Evolutionary conservation across 257 asterid genomes (phyloP), one percentile per base, ranked within the genome.

Genomic region (Mitragyna speciosa): DNA sequence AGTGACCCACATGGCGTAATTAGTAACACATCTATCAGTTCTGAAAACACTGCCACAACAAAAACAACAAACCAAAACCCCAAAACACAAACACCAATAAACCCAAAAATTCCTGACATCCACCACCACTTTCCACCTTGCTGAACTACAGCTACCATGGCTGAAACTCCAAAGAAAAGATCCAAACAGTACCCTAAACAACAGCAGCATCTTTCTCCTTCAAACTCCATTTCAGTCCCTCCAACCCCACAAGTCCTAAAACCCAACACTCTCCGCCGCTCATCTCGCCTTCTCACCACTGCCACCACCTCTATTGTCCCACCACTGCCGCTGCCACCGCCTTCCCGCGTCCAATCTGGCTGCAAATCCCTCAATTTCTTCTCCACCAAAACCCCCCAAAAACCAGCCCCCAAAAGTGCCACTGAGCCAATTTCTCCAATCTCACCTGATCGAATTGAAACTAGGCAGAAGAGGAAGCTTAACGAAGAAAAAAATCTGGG

Each of bases 241-340:
- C 77, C 79, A 41, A 88, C 97, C 72, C 96, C 96, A 56, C 85
- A 59, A 61, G 72, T 75, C 74, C 79, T 83, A 36, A 78, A 86
- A 7, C 88, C 89, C 43, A 78, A 87, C 78, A 80, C 82, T 15
- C 64, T 78, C 79, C 96, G 97, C 67, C 95, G 97, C 74, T 92
- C 97, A 58, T 83, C 86, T 81, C 98, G 97, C 72, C 85, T 82
- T 78, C 80, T 65, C 70, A 51, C 90, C 77, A 47, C 76, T 72
- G 63, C 92, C 5, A 5, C 87, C 84, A 17, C 75, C 56, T 66
- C 65, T 66, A 41, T 69, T 87, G 73, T 67, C 59, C 83, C 87
- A 24, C 31, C 73, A 4, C 70, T 61, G 5, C 75, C 70, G 5
- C 63, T 52, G 45, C 52, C 51, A n/a, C 63, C 81, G 52, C 65